Base-by-base conservation (phyloP, 257 asterid genomes). In the Voacanga thouarsii region DNA sequence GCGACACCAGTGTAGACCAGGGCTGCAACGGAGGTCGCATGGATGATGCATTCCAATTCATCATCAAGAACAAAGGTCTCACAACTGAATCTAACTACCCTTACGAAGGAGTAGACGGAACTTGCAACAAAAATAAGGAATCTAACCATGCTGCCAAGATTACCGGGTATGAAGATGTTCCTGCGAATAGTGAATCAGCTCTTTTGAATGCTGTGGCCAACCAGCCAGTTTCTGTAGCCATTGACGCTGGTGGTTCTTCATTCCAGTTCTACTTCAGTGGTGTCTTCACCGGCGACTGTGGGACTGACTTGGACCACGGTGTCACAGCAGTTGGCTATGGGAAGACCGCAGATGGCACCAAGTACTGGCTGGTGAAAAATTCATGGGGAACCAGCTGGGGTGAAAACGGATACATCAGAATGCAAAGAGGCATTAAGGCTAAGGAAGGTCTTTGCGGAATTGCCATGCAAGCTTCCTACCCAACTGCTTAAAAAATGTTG, bases 221-320 rank as follows among this genome's bases (percentile, higher is more conserved):
- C 2, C 88, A 87, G 74, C 88, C 88, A 0, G 78, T 84, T 0
- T 87, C 87, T 9, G 88, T 84, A 10, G 81, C 88, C 59, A 79
- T 87, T 23, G 90, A 84, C 3, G 87, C 82, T 2, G 61, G 79
- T 19, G 83, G 83, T 28, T 76, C 74, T 65, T 76, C 49, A 0
- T 84, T 82, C 12, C 85, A 77, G 45, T 86, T 84, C 55, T 87
- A 87, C 30, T 59, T 79, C 0, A 69, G 87, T 8, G 87, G 90
- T 6, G 81, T 87, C 21, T 87, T 77, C n/a, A 75, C 81, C 0
- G 85, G 88, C 0, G 73, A 75, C 2, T 87, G 87, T 57, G 83
- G 86, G 37, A 84, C 87, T 1, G 50, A 74, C 0, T 74, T 83
- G 3, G 83, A 84, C 79, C 88, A 86, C 24, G 88, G 82, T 21